These are phyloP conservation scores for Fusarium foetens DNA, from an alignment of 2,329 filamentous ascomycete species.

Conservation along the genomic window DNA sequence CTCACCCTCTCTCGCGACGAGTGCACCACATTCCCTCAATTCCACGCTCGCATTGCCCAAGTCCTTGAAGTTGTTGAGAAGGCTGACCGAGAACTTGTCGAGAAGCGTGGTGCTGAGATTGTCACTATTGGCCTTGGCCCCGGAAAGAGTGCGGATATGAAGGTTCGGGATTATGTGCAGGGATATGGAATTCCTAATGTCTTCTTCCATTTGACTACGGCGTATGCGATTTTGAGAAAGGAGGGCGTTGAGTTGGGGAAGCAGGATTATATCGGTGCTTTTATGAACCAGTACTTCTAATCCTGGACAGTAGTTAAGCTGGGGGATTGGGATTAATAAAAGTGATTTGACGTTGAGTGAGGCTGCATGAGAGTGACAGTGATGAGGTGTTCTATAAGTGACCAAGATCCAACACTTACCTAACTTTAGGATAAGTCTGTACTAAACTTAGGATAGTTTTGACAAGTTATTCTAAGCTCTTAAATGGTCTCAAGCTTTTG, in stretches of 20 bases:
- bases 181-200: slow-evolving; percentile 67
- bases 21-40: slow-evolving; percentile 49
- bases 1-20: slow-evolving; percentile 41
- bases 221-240: slow-evolving; percentile 69
- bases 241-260: slow-evolving; percentile 72
- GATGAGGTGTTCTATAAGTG: too few relatives aligned
- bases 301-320: not conserved
- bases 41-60: slow-evolving; percentile 49
- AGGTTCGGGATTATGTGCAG: slow-evolving; percentile 55
- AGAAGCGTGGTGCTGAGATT: slow-evolving; percentile 44
- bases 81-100: slow-evolving; percentile 49
- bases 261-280: slow-evolving; percentile 60
- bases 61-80: slow-evolving; percentile 46
- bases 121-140: slow-evolving; percentile 49
- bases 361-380: not conserved
- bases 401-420: rapidly evolving
- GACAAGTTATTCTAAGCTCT: not conserved
- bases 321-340: not conserved
- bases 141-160: slow-evolving; percentile 41
- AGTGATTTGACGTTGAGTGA: slow-evolving; percentile 3
- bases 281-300: slow-evolving; percentile 45
- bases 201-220: slow-evolving; percentile 70
- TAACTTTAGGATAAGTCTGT: not conserved
- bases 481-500: not conserved
- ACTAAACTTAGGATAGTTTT: not conserved